Evolutionary conservation across 75 land plant genomes (phyloP).

Genomic region (Cryptomeria japonica): DNA sequence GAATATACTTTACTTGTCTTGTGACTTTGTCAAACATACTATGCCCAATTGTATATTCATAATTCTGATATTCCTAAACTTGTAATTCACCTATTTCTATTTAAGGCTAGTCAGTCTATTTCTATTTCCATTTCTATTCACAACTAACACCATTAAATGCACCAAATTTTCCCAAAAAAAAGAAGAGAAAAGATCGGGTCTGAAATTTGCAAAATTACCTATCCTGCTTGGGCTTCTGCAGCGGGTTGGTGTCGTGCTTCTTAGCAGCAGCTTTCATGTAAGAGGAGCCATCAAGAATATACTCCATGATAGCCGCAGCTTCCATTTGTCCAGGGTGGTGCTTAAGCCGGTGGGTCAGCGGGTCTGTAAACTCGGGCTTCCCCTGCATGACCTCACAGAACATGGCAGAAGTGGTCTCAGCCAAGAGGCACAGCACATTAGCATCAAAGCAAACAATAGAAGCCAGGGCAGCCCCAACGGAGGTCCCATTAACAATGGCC

Average conservation of each 20-base stretch:
- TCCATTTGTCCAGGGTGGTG: conserved; percentile 38
- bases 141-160: no score
- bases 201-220: background rate
- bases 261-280: conserved; percentile 39
- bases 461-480: conserved; percentile 51
- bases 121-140: no score
- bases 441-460: conserved; percentile 49
- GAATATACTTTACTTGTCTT: no score
- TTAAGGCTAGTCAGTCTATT: no score
- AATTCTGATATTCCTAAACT: no score
- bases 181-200: no score
- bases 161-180: no score
- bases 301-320: conserved; percentile 19
- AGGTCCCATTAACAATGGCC: conserved; percentile 59
- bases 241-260: conserved; percentile 51
- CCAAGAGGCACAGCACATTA: conserved; percentile 29
- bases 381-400: conserved; percentile 32
- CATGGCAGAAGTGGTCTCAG: conserved; percentile 14
- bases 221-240: conserved; percentile 73
- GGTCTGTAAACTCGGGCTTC: conserved; percentile 54
- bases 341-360: conserved; percentile 53
- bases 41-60: no score
- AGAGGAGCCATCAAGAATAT: conserved; percentile 6
- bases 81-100: no score
- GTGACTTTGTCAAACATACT: no score